Evolutionary conservation across 2,329 filamentous ascomycete genomes (phyloP).

Genomic region (Fusarium nematophilum): DNA sequence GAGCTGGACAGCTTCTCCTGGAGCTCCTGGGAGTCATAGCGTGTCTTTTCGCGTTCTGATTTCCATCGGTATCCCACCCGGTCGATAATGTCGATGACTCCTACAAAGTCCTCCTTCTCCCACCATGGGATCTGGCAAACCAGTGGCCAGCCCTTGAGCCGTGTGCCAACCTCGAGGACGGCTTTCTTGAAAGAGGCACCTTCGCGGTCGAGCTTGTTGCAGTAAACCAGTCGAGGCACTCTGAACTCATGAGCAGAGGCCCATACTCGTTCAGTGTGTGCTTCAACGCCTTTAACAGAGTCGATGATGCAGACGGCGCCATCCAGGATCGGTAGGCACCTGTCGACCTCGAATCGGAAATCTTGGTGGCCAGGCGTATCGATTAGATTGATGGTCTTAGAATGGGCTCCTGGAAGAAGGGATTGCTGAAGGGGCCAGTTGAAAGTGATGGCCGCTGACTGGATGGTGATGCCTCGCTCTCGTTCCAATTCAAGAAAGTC

Average conservation of each 20-base stretch:
- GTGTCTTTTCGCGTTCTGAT: constrained; percentile 54
- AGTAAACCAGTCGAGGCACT: constrained; percentile 83
- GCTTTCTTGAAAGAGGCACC: constrained; percentile 85
- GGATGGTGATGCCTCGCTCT: constrained; percentile 94
- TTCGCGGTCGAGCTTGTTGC: constrained; percentile 83
- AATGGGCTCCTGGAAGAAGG: constrained; percentile 52
- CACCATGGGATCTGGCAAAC: constrained; percentile 98
- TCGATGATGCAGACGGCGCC: constrained; percentile 94
- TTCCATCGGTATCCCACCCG: constrained; percentile 81
- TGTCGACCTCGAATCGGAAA: constrained; percentile 95
- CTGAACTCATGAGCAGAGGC: constrained; percentile 84
- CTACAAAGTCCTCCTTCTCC: constrained; percentile 81
- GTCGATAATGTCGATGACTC: constrained; percentile 85
- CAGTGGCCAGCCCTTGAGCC: constrained; percentile 85
- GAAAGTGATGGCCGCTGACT: constrained; percentile 96
- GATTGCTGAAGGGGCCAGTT: constrained; percentile 79
- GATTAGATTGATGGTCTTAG: constrained; percentile 87
- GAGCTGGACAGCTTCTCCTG: constrained; percentile 54
- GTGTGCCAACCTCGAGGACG: constrained; percentile 84
- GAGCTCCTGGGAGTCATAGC: constrained; percentile 45
- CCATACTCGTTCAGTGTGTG: constrained; percentile 98
- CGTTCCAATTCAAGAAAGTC: constrained; percentile 96
- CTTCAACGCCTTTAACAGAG: constrained; percentile 93
- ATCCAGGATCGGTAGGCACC: constrained; percentile 88
- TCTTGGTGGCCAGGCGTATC: constrained; percentile 98